phyloP scores from a whole-genome alignment of 2,329 filamentous ascomycete genomes.

The Eurotiales sp. region DNA sequence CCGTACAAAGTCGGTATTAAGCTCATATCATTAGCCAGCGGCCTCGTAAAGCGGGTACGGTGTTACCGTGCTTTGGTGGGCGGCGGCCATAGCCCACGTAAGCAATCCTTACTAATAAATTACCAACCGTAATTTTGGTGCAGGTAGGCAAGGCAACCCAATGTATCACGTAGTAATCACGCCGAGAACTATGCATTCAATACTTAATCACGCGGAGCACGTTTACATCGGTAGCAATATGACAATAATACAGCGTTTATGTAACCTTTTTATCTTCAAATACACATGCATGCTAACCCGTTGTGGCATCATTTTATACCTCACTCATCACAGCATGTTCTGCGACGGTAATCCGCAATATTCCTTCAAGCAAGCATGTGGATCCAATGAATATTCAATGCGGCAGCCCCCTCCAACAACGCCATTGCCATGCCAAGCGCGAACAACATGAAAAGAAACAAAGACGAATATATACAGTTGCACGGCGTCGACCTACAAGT shows the following conservation, averaged over 20 bases:
- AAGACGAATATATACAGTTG: slow-evolving; percentile 12
- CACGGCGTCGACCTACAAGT: slow-evolving; percentile 56
- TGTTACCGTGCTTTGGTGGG: neutral
- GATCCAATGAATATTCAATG: neutral
- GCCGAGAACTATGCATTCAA: too few relatives aligned
- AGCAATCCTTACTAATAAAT: too few relatives aligned
- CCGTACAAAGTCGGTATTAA: too few relatives aligned
- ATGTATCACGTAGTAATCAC: neutral
- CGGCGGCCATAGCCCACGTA: neutral
- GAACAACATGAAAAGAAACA: slow-evolving; percentile 9
- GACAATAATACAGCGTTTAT: too few relatives aligned
- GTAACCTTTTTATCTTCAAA: neutral
- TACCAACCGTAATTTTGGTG: neutral
- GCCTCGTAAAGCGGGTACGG: neutral
- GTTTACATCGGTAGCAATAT: too few relatives aligned
- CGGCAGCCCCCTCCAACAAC: neutral
- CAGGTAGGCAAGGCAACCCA: neutral
- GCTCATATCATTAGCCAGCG: too few relatives aligned
- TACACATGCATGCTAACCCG: neutral
- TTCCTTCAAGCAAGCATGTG: neutral
- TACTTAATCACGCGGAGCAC: too few relatives aligned
- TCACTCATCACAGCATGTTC: neutral
- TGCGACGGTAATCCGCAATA: neutral
- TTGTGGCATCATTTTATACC: neutral
- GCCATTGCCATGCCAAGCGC: slow-evolving; percentile 20